phyloP scores from a whole-genome alignment of 352 stramenopile genomes.

The Nothophytophthora sp. region DNA sequence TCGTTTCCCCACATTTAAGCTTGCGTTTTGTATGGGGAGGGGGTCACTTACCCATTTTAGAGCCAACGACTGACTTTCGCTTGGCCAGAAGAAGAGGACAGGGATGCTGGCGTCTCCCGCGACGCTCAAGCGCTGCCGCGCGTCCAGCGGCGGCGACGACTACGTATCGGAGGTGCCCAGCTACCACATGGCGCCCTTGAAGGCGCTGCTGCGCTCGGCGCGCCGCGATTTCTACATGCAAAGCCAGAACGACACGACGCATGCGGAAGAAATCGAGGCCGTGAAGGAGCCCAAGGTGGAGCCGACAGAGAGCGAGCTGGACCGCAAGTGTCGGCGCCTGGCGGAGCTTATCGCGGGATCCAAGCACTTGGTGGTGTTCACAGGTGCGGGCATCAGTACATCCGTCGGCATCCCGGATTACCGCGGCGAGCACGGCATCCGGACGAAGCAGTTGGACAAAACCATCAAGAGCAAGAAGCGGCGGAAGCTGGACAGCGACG shows the following conservation, averaged over 20 bases:
- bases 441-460: slow-evolving; percentile 58
- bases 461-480: slow-evolving; percentile 24
- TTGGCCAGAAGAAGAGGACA: not conserved
- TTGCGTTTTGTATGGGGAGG: slow-evolving; percentile 24
- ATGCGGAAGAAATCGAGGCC: slow-evolving; percentile 3
- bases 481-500: slow-evolving; percentile 18
- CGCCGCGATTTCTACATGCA: slow-evolving; percentile 28
- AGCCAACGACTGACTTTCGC: slow-evolving; percentile 5
- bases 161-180: slow-evolving; percentile 23
- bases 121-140: slow-evolving; percentile 42
- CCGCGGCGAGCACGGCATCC: slow-evolving; percentile 78
- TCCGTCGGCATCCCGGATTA: slow-evolving; percentile 83
- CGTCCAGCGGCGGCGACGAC: slow-evolving; percentile 19
- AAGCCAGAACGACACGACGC: slow-evolving; percentile 5
- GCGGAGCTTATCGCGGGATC: slow-evolving; percentile 59
- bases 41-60: slow-evolving; percentile 10
- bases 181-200: slow-evolving; percentile 29
- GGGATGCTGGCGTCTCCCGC: slow-evolving; percentile 24
- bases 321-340: slow-evolving; percentile 59
- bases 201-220: slow-evolving; percentile 23
- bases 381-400: slow-evolving; percentile 78
- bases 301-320: slow-evolving; percentile 26
- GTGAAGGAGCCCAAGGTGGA: slow-evolving; percentile 4
- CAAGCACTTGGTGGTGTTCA: slow-evolving; percentile 80
- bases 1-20: slow-evolving; percentile 4